Percentiles rank a stretch among this genome's conserved stretches.
Conservation (phyloP, 768 basidiomycete species). For the Dacryopinax primogenitus region DNA sequence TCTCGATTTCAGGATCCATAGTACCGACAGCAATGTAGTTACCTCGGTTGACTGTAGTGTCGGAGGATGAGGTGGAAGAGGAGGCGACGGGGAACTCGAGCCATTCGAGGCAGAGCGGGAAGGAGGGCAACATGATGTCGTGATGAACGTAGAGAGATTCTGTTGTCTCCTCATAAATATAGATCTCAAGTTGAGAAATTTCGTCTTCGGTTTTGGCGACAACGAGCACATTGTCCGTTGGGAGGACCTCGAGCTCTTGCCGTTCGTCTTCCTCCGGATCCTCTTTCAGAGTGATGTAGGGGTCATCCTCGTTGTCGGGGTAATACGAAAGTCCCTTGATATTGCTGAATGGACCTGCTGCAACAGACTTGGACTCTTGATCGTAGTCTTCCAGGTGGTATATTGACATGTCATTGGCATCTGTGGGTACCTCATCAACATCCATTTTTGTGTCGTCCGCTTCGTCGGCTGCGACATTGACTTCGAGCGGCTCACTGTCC, state of each 20-base stretch:
- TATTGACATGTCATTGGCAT: slow-evolving; percentile 58
- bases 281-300: slow-evolving; percentile 91
- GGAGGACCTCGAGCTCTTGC: slow-evolving; percentile 75
- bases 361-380: slow-evolving; percentile 44
- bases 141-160: slow-evolving; percentile 94
- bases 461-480: background rate
- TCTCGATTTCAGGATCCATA: slow-evolving; percentile 94
- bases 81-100: slow-evolving; percentile 72
- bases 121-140: slow-evolving; percentile 92
- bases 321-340: slow-evolving; percentile 92
- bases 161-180: slow-evolving; percentile 84
- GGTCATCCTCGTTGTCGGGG: slow-evolving; percentile 83
- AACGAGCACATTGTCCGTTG: slow-evolving; percentile 85
- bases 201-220: slow-evolving; percentile 94
- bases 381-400: slow-evolving; percentile 92
- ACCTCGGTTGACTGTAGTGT: slow-evolving; percentile 33
- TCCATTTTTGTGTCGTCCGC: slow-evolving; percentile 49
- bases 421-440: slow-evolving; percentile 34
- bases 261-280: slow-evolving; percentile 72
- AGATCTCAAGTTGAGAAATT: slow-evolving; percentile 87
- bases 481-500: slow-evolving; percentile 18
- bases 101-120: slow-evolving; percentile 98
- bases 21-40: slow-evolving; percentile 96
- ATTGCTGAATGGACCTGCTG: slow-evolving; percentile 68
- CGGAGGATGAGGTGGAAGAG: slow-evolving; percentile 27